Evolutionary conservation across 139 green algal species (phyloP), one percentile per base, ranked within the genome.

Genomic region (Eudorina sp.): DNA sequence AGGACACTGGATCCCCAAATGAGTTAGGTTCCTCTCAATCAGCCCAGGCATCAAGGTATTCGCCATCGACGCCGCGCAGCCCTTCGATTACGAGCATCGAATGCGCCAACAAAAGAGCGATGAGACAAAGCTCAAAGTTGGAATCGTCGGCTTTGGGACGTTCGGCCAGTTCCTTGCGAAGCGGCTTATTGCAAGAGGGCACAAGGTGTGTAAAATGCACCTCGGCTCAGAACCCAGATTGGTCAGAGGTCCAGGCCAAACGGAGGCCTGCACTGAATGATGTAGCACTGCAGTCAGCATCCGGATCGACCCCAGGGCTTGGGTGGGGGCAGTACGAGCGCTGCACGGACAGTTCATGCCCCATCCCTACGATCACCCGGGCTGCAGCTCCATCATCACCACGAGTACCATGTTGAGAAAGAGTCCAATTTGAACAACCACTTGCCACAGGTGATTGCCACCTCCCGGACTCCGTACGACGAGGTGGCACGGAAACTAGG

Each of bases 81-180:
- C 96, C 11, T 98, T 98, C 87, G 96, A 98, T 83, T 96, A 95
- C 78, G 96, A 98, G 85, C 82, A 93, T 41, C 90, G 90, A 7
- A 93, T 91, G 69, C 68, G 90, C 48, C 60, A 84, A 21, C 85
- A 89, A 41, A 64, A 95, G 19, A 40, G 68, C 23, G 55, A 91
- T 41, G 81, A 96, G 66, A 92, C 85, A 31, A 73, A 86, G 76
- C 92, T 99, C 40, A 96, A 90, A 13, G 95, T 99, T 43, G 98
- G 97, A 60, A 98, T 99, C 53, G 95, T 99, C 0, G 98, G 98
- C 13, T 99, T 99, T 90, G 98, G 98, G 34, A 99, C 95, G 0
- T 99, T 99, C 92, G 98, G 98, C 23, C 98, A 99, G 90, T 99
- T 99, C 86, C 81, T 99, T 16, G 98, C 97, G 0, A 94, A 94